Evolutionary conservation across 345 rosid genomes (phyloP), one percentile per base, ranked within the genome.

Genomic region (Murraya koenigii): DNA sequence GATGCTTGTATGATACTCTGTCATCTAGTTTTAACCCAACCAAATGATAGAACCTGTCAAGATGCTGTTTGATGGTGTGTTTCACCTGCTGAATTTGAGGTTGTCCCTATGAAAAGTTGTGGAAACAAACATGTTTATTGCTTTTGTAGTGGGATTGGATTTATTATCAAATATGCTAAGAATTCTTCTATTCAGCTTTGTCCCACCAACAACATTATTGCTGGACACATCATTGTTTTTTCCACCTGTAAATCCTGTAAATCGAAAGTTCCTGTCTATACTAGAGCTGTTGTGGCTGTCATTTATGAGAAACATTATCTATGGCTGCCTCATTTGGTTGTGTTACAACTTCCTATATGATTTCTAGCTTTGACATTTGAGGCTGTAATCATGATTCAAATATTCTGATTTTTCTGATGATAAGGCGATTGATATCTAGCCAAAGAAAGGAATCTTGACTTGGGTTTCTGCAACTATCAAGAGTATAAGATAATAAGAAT

Each of bases 121-220:
- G 33, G 49, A 41, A 59, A 14, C 7, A 39, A 35, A 59, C 1
- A 11, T 23, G 52, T 36, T 39, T 26, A 30, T 39, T 61, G 56
- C 67, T 25, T 23, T 14, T 61, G 17, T 60, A 1, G 17, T 64
- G 71, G 66, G 23, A 11, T 63, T 49, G 61, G 69, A 22, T 25
- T 74, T 44, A 28, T 19, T 54, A 56, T 49, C 65, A 44, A 61
- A 2, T 25, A 13, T 47, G 60, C 11, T 56, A 58, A 22, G 62
- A 74, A 7, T 39, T 32, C 19, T 30, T 41, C 15, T 41, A 44
- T 39, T 33, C 19, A 22, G 44, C 44, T 30, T 32, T 75, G 78
- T 49, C 69, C 61, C 78, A 47, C 62, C 75, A 44, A 66, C 65
- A 49, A 80, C 28, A 26, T 56, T 58, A 25, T 56, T 55, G 75